Evolutionary conservation across 768 basidiomycete species (phyloP).

Genomic region (Pleurotus citrinopileatus): DNA sequence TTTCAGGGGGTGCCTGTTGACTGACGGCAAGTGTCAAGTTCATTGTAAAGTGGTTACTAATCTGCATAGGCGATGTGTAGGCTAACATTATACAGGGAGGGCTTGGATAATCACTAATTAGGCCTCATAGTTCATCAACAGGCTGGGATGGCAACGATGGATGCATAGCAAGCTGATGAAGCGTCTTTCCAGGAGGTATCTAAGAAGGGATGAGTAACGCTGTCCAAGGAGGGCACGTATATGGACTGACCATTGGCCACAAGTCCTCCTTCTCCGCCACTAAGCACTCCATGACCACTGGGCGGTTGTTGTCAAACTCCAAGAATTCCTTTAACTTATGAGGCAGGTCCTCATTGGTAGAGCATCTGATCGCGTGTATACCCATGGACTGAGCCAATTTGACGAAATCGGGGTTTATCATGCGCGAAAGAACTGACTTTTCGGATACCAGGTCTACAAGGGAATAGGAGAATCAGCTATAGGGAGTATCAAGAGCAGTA

Average conservation of each 20-base stretch:
- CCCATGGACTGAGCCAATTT: slow-evolving; percentile 87
- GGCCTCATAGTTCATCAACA: no score
- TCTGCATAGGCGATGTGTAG: no score
- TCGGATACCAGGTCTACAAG: slow-evolving; percentile 87
- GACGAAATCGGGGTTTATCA: slow-evolving; percentile 96
- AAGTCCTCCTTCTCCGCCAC: slow-evolving; percentile 85
- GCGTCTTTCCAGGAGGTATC: slow-evolving; percentile 92
- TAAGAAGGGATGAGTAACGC: slow-evolving; percentile 20
- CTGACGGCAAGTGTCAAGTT: no score
- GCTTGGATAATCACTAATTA: no score
- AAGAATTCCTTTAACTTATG: slow-evolving; percentile 98
- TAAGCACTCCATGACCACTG: slow-evolving; percentile 86
- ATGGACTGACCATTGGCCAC: slow-evolving; percentile 74
- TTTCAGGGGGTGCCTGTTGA: no score
- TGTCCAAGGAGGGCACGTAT: slow-evolving; percentile 12
- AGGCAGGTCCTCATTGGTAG: slow-evolving; percentile 70
- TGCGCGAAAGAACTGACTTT: slow-evolving; percentile 92
- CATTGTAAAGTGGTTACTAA: no score
- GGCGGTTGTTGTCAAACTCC: slow-evolving; percentile 84
- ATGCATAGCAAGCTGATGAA: slow-evolving; percentile 88
- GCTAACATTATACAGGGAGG: no score
- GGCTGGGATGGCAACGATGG: no score
- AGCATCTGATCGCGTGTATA: slow-evolving; percentile 86
- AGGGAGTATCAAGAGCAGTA: background rate
- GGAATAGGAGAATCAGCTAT: background rate